phyloP scores from a whole-genome alignment of 768 basidiomycete genomes.

The Rickenella mellea region DNA sequence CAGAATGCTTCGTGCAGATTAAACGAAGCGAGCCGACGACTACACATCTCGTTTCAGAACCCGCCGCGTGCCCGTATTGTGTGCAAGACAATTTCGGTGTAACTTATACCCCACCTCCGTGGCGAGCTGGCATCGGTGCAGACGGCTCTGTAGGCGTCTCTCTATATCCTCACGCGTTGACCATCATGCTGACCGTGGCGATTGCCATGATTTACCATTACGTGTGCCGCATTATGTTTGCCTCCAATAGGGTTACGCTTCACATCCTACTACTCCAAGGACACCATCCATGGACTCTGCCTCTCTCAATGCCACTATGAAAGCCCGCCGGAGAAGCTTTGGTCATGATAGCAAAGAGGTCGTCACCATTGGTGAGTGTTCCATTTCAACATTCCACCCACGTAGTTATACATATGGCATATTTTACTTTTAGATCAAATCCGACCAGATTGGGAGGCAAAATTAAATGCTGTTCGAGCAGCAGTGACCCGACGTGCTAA shows the following conservation, averaged over 20 bases:
- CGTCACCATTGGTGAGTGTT: conserved; percentile 73
- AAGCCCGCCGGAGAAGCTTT: conserved; percentile 82
- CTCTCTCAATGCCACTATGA: conserved; percentile 19
- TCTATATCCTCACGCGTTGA: too few species aligned
- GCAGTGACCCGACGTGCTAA: conserved; percentile 95
- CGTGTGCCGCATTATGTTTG: too few species aligned
- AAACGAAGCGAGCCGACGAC: conserved; percentile 92
- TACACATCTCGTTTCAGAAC: conserved; percentile 93
- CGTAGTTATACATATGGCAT: conserved; percentile 4
- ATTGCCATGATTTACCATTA: too few species aligned
- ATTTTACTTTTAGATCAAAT: conserved; percentile 64
- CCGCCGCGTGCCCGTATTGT: conserved; percentile 95
- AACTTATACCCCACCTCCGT: conserved; percentile 73
- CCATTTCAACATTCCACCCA: conserved; percentile 1
- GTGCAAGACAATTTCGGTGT: conserved; percentile 96
- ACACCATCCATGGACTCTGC: conserved; percentile 23
- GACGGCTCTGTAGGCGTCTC: conserved; percentile 52
- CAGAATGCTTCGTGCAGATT: conserved; percentile 99
- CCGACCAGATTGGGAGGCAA: conserved; percentile 96
- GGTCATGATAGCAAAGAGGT: conserved; percentile 82
- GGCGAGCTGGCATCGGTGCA: conserved; percentile 72
- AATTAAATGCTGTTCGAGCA: conserved; percentile 87
- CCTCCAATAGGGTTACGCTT: conserved; percentile 26
- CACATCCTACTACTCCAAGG: conserved; percentile 48
- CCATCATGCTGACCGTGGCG: too few species aligned